Percentiles rank a stretch among this genome's conserved stretches.
phyloP scores from a whole-genome alignment of 192 early-diverging fungal species.

The Rhizophagus clarus region DNA sequence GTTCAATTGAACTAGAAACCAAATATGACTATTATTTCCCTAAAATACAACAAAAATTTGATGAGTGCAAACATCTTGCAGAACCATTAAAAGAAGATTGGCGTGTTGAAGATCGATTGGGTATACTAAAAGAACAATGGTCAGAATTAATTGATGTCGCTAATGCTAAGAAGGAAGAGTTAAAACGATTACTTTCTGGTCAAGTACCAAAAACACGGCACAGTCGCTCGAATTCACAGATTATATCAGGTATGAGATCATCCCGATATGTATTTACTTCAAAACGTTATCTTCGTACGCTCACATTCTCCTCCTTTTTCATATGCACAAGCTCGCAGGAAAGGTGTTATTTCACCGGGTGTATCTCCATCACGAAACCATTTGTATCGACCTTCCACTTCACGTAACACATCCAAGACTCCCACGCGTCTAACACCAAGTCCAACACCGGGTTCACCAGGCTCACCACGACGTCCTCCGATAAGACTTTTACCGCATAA shows the following conservation, averaged over 20 bases:
- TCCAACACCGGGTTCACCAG: slow-evolving; percentile 30
- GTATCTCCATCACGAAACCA: slow-evolving; percentile 2
- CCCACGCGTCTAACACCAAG: slow-evolving; percentile 26
- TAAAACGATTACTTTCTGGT: slow-evolving; percentile 31
- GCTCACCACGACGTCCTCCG: slow-evolving; percentile 19
- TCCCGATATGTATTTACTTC: too few species aligned
- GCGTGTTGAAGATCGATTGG: slow-evolving; percentile 46
- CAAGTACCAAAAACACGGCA: slow-evolving; percentile 10
- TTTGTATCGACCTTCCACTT: slow-evolving; percentile 13
- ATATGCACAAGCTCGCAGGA: background rate
- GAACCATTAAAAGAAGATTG: slow-evolving; percentile 41
- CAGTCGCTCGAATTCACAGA: slow-evolving; percentile 35
- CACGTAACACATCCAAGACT: slow-evolving; percentile 7
- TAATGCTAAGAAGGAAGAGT: slow-evolving; percentile 44
- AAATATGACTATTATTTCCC: slow-evolving; percentile 47
- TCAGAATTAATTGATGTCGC: slow-evolving; percentile 46
- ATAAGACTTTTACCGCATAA: slow-evolving; percentile 25
- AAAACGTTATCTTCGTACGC: background rate
- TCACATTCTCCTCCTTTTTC: slow-evolving; percentile 22
- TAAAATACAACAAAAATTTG: slow-evolving; percentile 41
- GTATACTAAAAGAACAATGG: slow-evolving; percentile 51
- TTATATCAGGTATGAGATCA: slow-evolving; percentile 18
- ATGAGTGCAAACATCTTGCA: slow-evolving; percentile 35
- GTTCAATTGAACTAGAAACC: slow-evolving; percentile 47
- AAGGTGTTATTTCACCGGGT: background rate